These are phyloP conservation scores for Hanseniaspora sp. DNA, from an alignment of 1,139 yeast genomes.

Conservation along the genomic window DNA sequence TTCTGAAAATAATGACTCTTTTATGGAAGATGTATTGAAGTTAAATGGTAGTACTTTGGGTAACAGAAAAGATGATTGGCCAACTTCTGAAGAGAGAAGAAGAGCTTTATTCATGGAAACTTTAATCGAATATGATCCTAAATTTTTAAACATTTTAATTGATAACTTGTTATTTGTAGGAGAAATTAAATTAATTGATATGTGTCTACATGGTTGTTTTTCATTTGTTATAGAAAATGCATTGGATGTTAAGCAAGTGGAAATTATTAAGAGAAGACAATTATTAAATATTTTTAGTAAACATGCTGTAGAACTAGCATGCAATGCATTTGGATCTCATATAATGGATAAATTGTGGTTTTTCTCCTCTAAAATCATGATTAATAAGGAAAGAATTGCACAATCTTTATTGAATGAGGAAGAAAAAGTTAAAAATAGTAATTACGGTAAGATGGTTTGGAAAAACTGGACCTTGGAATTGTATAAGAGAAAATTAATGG, in stretches of 20 bases:
- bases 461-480: conserved; percentile 84
- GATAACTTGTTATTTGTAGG: conserved; percentile 53
- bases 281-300: conserved; percentile 52
- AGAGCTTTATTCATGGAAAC: conserved; percentile 64
- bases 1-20: conserved; percentile 35
- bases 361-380: conserved; percentile 64
- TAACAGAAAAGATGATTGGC: conserved; percentile 79
- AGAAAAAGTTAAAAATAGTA: conserved; percentile 66
- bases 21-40: conserved; percentile 58
- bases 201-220: conserved; percentile 81
- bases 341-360: conserved; percentile 75
- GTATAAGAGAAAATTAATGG: conserved; percentile 60
- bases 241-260: conserved; percentile 41
- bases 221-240: conserved; percentile 72
- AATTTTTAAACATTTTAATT: conserved; percentile 48
- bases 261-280: conserved; percentile 51
- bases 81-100: conserved; percentile 80
- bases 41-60: conserved; percentile 64
- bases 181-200: conserved; percentile 46
- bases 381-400: conserved; percentile 81
- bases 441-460: conserved; percentile 88
- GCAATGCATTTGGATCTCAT: conserved; percentile 88
- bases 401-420: conserved; percentile 51
- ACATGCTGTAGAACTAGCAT: conserved; percentile 51
- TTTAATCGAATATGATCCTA: conserved; percentile 53